A percentile compares a stretch with the other conserved stretches of the same genome.
Conservation (phyloP, 768 basidiomycete species). For the Lentinula sp. region DNA sequence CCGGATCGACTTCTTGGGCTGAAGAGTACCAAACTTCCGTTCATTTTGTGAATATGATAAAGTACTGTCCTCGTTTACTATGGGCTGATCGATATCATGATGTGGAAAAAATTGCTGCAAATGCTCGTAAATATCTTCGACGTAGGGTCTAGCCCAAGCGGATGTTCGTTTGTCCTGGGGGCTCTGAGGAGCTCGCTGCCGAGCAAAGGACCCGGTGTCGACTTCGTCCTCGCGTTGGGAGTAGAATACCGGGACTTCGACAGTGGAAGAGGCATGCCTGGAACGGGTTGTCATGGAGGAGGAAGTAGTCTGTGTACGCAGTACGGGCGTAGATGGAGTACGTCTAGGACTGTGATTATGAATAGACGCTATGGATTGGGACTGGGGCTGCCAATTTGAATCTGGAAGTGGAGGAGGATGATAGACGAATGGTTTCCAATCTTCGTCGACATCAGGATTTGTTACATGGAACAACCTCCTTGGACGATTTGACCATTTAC, state of each 20-base stretch:
- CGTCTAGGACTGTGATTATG: not conserved
- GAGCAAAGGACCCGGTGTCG: conserved; percentile 13
- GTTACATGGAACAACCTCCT: conserved; percentile 21
- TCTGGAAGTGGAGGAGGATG: conserved; percentile 24
- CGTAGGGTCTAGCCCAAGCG: conserved; percentile 55
- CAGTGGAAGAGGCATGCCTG: not conserved
- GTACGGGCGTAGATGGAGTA: conserved; percentile 1
- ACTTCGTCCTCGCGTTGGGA: conserved; percentile 14
- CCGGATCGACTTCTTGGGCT: conserved; percentile 71
- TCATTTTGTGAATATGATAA: not conserved
- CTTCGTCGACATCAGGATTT: conserved; percentile 15
- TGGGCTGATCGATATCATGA: conserved; percentile 81
- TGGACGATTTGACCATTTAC: conserved; percentile 10
- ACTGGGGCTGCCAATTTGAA: not conserved
- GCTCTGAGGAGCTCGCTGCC: conserved; percentile 24
- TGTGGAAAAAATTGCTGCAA: conserved; percentile 85
- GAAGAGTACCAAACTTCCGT: conserved; percentile 13
- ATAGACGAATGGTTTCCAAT: conserved; percentile 14
- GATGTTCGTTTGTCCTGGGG: conserved; percentile 12
- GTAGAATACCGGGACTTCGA: conserved; percentile 10
- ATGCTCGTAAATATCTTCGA: conserved; percentile 75
- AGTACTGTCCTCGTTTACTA: conserved; percentile 51
- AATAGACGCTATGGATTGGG: not conserved
- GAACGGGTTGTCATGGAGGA: not conserved
- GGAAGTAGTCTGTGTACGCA: not conserved